Conservation (phyloP, 352 stramenopile species). For the Pythium utonaiense region DNA sequence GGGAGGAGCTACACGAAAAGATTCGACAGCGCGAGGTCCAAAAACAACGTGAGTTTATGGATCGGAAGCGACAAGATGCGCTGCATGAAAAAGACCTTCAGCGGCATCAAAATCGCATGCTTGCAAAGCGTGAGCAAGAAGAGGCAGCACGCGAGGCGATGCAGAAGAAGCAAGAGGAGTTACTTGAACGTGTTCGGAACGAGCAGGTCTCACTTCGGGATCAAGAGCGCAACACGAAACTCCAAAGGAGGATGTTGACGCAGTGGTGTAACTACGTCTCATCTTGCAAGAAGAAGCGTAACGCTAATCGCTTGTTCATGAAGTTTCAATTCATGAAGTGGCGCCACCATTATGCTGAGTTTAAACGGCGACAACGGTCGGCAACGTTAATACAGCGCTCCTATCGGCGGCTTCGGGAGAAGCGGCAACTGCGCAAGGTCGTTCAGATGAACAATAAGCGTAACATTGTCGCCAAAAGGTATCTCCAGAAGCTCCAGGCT, state of each 20-base stretch:
- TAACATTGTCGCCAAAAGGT: constrained; percentile 45
- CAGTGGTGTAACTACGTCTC: constrained; percentile 37
- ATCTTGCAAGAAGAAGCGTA: constrained; percentile 32
- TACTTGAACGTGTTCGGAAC: constrained; percentile 44
- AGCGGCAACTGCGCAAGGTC: constrained; percentile 27
- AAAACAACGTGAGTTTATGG: constrained; percentile 45
- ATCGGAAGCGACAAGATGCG: constrained; percentile 53
- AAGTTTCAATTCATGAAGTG: constrained; percentile 62
- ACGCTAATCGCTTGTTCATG: constrained; percentile 57
- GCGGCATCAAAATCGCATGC: constrained; percentile 52
- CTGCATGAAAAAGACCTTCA: constrained; percentile 53
- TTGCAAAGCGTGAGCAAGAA: constrained; percentile 48
- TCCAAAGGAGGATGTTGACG: constrained; percentile 22
- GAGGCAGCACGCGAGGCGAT: constrained; percentile 31
- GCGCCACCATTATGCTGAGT: constrained; percentile 34
- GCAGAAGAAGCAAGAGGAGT: constrained; percentile 40
- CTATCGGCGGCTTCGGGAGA: constrained; percentile 22
- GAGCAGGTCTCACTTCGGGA: constrained; percentile 45
- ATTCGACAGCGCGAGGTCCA: constrained; percentile 49
- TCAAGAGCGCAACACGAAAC: constrained; percentile 23
- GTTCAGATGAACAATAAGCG: constrained; percentile 47
- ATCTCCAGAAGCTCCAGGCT: constrained; percentile 49
- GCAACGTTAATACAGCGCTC: constrained; percentile 38
- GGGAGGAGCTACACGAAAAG: constrained; percentile 44
- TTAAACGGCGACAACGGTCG: constrained; percentile 27